Conservation (phyloP, 768 basidiomycete genomes). For the Kwoniella dendrophila region DNA sequence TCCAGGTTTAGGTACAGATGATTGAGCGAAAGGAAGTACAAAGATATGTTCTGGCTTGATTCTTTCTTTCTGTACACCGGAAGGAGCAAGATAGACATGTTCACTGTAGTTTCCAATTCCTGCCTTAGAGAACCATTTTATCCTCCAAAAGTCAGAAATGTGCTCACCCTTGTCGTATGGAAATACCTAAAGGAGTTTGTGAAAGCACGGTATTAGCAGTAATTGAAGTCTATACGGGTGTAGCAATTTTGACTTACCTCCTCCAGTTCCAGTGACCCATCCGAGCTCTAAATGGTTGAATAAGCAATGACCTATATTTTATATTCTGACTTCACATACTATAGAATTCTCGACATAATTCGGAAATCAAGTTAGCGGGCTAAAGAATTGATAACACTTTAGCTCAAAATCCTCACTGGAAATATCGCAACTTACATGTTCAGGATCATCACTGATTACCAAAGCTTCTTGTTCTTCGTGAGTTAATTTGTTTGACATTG, state of each 20-base stretch:
- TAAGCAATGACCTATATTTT: slow-evolving; percentile 8
- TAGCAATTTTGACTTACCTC: slow-evolving; percentile 42
- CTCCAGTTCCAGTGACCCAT: slow-evolving; percentile 89
- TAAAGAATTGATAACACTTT: slow-evolving; percentile 14
- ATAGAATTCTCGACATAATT: slow-evolving; percentile 81
- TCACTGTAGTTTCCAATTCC: slow-evolving; percentile 60
- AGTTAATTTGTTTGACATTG: slow-evolving; percentile 19
- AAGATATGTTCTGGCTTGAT: slow-evolving; percentile 83
- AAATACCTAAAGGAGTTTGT: slow-evolving; percentile 62
- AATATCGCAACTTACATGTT: slow-evolving; percentile 57
- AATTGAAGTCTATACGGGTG: background rate
- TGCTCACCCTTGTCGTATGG: slow-evolving; percentile 68
- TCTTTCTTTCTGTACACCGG: slow-evolving; percentile 87
- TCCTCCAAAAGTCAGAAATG: background rate
- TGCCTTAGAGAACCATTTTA: background rate
- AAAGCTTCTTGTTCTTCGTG: slow-evolving; percentile 42
- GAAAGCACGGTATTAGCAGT: background rate
- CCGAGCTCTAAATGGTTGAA: slow-evolving; percentile 61
- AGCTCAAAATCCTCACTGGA: background rate
- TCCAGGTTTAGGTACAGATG: slow-evolving; percentile 63
- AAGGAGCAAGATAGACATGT: slow-evolving; percentile 82
- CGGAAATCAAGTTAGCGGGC: slow-evolving; percentile 88
- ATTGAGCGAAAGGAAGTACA: slow-evolving; percentile 76
- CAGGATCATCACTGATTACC: slow-evolving; percentile 51
- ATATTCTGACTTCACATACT: slow-evolving; percentile 43